Evolutionary conservation across 176 grass and related monocot genomes (phyloP).

Genomic region (Oryza rufipogon): DNA sequence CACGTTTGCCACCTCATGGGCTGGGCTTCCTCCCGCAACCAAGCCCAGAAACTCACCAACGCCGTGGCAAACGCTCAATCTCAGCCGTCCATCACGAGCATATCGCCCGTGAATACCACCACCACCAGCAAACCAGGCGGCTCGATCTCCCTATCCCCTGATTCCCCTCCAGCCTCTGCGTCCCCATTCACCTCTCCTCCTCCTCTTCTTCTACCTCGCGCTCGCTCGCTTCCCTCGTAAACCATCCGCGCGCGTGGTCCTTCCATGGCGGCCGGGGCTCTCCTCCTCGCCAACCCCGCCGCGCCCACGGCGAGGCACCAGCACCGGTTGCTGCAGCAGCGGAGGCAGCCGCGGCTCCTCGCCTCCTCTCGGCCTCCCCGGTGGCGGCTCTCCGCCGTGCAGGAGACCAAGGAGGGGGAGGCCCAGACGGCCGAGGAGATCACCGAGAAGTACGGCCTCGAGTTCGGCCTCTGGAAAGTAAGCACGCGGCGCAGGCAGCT

Average conservation of each 20-base stretch:
- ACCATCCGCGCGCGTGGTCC: conserved; percentile 4
- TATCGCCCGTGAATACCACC: too few species aligned
- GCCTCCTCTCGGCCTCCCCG: neutral
- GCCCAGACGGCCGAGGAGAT: conserved; percentile 70
- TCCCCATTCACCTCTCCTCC: neutral
- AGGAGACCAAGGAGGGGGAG: conserved; percentile 60
- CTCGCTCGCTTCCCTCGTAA: neutral
- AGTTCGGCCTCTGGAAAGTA: conserved; percentile 95
- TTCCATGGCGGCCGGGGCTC: conserved; percentile 62
- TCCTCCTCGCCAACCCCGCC: conserved; percentile 48
- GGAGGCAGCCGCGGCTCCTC: conserved; percentile 22
- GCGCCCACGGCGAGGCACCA: conserved; percentile 13
- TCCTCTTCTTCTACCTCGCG: neutral
- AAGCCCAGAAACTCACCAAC: too few species aligned
- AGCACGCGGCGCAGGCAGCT: neutral
- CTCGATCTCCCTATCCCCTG: too few species aligned
- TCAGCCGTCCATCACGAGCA: conserved; percentile 17
- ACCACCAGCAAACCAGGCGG: too few species aligned
- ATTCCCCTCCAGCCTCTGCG: too few species aligned
- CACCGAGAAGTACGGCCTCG: conserved; percentile 92
- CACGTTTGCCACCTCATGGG: conserved; percentile 21
- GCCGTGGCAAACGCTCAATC: neutral
- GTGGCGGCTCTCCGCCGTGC: conserved; percentile 50
- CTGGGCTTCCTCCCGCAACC: neutral
- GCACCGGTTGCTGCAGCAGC: neutral